Evolutionary conservation across 2,329 filamentous ascomycete genomes (phyloP).

Genomic region (Pseudogymnoascus sp.): DNA sequence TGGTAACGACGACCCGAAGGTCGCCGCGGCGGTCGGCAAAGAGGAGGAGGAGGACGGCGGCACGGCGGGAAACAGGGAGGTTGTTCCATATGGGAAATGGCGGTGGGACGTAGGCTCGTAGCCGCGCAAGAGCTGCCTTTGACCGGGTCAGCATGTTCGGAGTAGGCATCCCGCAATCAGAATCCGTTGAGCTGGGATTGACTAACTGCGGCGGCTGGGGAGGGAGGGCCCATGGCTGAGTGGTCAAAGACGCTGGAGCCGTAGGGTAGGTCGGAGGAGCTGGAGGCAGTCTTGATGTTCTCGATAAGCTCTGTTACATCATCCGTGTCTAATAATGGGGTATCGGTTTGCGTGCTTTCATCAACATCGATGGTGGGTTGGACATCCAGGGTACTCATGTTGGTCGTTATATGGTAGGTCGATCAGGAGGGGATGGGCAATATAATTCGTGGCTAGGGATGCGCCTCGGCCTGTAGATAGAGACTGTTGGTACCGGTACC

Average conservation of each 20-base stretch:
- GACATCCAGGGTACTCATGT: neutral
- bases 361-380: neutral
- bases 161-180: neutral
- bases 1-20: conserved; percentile 61
- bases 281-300: conserved; percentile 26
- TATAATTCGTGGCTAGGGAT: neutral
- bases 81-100: conserved; percentile 53
- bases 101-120: conserved; percentile 52
- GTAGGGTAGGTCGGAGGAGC: conserved; percentile 11
- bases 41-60: conserved; percentile 78
- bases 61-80: conserved; percentile 57
- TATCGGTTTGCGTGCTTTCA: neutral
- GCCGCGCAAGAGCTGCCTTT: conserved; percentile 40
- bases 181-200: conserved; percentile 1
- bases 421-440: neutral
- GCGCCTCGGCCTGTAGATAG: neutral
- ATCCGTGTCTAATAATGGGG: neutral
- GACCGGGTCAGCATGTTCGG: conserved; percentile 13
- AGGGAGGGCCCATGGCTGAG: conserved; percentile 28
- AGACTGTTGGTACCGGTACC: neutral
- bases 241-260: conserved; percentile 23
- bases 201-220: conserved; percentile 26
- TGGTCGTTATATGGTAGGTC: neutral
- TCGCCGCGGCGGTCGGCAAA: conserved; percentile 79
- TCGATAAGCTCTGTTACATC: conserved; percentile 24